Percentiles rank a stretch among this genome's conserved stretches.
Evolutionary conservation across 1,139 yeast genomes (phyloP).

Genomic region (Scheffersomyces parashehatae): DNA sequence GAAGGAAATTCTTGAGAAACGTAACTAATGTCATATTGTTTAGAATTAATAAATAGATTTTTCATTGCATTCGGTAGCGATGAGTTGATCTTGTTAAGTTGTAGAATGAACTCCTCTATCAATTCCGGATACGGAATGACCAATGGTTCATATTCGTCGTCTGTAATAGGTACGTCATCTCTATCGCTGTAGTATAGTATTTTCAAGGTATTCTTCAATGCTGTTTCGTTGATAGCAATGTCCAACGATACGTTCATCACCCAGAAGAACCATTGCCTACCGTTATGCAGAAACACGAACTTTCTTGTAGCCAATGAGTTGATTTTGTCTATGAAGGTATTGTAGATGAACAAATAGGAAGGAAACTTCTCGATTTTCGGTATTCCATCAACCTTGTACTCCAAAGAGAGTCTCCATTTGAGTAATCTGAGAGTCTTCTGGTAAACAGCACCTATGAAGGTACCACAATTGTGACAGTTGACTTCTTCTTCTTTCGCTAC

Average conservation of each 20-base stretch:
- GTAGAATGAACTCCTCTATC: slow-evolving; percentile 21
- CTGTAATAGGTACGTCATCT: slow-evolving; percentile 5
- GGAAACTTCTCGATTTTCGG: slow-evolving; percentile 25
- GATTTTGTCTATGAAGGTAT: slow-evolving; percentile 43
- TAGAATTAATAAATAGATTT: slow-evolving; percentile 9
- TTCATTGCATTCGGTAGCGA: slow-evolving; percentile 33
- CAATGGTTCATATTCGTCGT: slow-evolving; percentile 18
- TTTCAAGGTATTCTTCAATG: slow-evolving; percentile 16
- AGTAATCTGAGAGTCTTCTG: slow-evolving; percentile 35
- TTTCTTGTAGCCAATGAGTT: slow-evolving; percentile 49
- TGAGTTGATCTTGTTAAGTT: slow-evolving; percentile 24
- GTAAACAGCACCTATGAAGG: slow-evolving; percentile 34
- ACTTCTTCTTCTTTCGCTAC: slow-evolving; percentile 8
- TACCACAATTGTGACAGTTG: slow-evolving; percentile 32
- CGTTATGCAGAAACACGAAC: slow-evolving; percentile 33
- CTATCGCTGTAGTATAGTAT: slow-evolving; percentile 13
- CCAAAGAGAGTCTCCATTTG: slow-evolving; percentile 61
- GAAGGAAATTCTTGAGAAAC: slow-evolving; percentile 31
- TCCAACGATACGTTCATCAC: slow-evolving; percentile 21
- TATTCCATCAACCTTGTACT: slow-evolving; percentile 11
- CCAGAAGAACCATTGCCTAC: slow-evolving; percentile 18
- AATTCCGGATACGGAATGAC: slow-evolving; percentile 13
- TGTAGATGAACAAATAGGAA: slow-evolving; percentile 37
- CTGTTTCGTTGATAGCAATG: slow-evolving; percentile 11
- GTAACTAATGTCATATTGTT: slow-evolving; percentile 15